These are phyloP conservation scores for Fusarium acutatum DNA, from an alignment of 2,329 filamentous ascomycete genomes.

Conservation along the genomic window DNA sequence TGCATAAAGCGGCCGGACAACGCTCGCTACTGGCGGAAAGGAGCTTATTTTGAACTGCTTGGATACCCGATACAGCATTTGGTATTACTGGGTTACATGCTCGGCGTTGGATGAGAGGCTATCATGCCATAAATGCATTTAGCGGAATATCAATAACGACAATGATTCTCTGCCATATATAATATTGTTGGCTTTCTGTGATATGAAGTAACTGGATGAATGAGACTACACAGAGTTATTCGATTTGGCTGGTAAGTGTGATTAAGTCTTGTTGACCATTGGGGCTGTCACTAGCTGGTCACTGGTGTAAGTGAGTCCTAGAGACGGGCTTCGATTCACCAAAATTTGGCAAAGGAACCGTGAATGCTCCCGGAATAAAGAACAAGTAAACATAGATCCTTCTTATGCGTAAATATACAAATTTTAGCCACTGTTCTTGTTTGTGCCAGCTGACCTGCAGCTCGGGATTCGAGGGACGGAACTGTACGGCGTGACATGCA, in stretches of 20 bases:
- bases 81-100: slow-evolving; percentile 36
- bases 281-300: neutral
- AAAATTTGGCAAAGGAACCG: neutral
- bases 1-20: slow-evolving; percentile 40
- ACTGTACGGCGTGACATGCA: slow-evolving; percentile 33
- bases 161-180: slow-evolving; percentile 12
- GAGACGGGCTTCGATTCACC: neutral
- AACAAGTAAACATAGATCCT: neutral
- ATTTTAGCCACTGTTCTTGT: neutral
- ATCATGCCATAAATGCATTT: slow-evolving; percentile 36
- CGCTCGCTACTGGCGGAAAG: slow-evolving; percentile 33
- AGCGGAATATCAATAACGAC: slow-evolving; percentile 41
- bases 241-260: neutral
- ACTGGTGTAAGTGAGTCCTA: neutral
- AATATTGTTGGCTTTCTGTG: neutral
- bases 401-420: neutral
- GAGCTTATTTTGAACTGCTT: slow-evolving; percentile 39
- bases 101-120: slow-evolving; percentile 42
- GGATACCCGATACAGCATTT: slow-evolving; percentile 47
- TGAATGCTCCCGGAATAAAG: neutral
- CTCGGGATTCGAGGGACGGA: neutral
- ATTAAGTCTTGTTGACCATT: neutral
- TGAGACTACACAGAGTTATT: no score
- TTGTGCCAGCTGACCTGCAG: slow-evolving; percentile 21
- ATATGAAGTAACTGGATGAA: neutral